Conservation (phyloP, 495 filamentous ascomycete genomes). For the Penicillium simplicissimum region DNA sequence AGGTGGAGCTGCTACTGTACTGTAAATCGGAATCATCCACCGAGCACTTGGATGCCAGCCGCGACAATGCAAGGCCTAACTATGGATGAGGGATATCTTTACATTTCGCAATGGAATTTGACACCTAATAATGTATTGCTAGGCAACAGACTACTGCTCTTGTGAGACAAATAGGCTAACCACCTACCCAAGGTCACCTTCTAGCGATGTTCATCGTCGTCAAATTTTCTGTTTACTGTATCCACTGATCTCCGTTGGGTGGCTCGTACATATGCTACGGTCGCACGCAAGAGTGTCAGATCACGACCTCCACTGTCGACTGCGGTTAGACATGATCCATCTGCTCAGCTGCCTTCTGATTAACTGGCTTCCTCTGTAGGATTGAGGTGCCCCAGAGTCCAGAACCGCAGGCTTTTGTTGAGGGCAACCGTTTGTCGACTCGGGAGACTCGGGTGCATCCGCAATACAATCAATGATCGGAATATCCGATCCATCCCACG, state of each 20-base stretch:
- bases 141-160: not conserved
- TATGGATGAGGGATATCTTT: not conserved
- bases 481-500: not conserved
- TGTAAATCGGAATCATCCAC: no score
- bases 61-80: not conserved
- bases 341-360: not conserved
- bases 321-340: not conserved
- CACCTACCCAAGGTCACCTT: not conserved
- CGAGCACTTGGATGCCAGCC: not conserved
- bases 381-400: not conserved
- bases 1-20: conserved; percentile 9
- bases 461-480: conserved; percentile 6
- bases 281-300: conserved; percentile 11
- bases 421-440: not conserved
- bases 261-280: conserved; percentile 16
- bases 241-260: conserved; percentile 15
- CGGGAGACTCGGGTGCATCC: conserved; percentile 4
- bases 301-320: conserved; percentile 2
- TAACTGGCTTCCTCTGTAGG: not conserved
- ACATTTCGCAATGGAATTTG: not conserved
- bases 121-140: not conserved
- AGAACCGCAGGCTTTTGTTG: no score
- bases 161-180: not conserved
- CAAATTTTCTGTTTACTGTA: not conserved
- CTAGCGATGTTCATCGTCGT: not conserved